A percentile compares a stretch with the other conserved stretches of the same genome.
These are phyloP conservation scores for Cladosporium sphaerospermum DNA, from an alignment of 2,329 filamentous ascomycete species.

Conservation along the genomic window DNA sequence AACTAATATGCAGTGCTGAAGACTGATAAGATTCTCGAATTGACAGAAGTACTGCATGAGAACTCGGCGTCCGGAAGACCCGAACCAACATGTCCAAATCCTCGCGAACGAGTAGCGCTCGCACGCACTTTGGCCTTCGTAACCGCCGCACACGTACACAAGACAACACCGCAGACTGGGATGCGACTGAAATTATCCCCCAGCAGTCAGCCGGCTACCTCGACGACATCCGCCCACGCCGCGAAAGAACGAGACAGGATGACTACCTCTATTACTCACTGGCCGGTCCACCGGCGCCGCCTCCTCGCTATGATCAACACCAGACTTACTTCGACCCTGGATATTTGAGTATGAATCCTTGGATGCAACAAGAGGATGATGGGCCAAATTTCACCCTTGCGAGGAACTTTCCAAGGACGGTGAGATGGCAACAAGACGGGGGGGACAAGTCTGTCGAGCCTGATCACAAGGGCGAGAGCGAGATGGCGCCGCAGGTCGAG, in stretches of 20 bases:
- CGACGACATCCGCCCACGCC: slow-evolving; percentile 8
- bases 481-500: slow-evolving; percentile 21
- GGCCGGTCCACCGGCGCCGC: slow-evolving; percentile 3
- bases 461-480: slow-evolving; percentile 21
- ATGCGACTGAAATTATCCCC: neutral
- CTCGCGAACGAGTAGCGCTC: too few species aligned
- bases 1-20: too few species aligned
- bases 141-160: neutral
- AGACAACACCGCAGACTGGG: neutral
- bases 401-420: slow-evolving; percentile 22
- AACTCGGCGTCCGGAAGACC: too few species aligned
- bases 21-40: too few species aligned
- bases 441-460: slow-evolving; percentile 12
- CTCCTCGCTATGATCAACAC: slow-evolving; percentile 13
- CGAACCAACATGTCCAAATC: too few species aligned
- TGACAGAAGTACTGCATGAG: too few species aligned
- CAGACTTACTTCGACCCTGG: slow-evolving; percentile 24
- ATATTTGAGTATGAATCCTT: slow-evolving; percentile 22
- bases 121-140: neutral
- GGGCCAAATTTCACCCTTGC: slow-evolving; percentile 21
- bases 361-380: slow-evolving; percentile 19
- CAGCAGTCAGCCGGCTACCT: neutral
- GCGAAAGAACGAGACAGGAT: slow-evolving; percentile 8
- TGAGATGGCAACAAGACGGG: slow-evolving; percentile 17
- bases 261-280: slow-evolving; percentile 12